Evolutionary conservation across 148 eudicot genomes (phyloP).

Genomic region (Rhododendron ferrugineum): DNA sequence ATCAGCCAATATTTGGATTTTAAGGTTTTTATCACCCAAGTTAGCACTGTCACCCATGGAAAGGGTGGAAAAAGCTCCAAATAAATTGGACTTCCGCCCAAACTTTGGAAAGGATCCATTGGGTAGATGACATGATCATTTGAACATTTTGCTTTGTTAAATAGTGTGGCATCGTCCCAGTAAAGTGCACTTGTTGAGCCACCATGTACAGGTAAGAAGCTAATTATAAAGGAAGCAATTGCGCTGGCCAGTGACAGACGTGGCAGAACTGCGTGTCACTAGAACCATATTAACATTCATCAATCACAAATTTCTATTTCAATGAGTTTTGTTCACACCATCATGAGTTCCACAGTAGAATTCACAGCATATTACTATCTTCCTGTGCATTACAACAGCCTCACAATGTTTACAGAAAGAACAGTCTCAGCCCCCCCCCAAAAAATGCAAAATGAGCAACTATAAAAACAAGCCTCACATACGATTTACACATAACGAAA

Average conservation of each 20-base stretch:
- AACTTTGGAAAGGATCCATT: neutral
- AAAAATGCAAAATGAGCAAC: neutral
- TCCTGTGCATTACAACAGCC: neutral
- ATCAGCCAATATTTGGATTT: no score
- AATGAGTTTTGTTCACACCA: neutral
- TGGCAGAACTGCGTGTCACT: neutral
- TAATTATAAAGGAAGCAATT: neutral
- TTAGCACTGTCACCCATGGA: no score
- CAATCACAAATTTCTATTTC: neutral
- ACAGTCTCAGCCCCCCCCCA: neutral
- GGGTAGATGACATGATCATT: neutral
- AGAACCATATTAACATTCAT: neutral
- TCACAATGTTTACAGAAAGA: conserved; percentile 8
- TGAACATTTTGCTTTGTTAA: neutral
- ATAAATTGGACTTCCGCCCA: neutral
- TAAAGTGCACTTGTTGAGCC: neutral
- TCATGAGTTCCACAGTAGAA: neutral
- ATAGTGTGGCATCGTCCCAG: neutral
- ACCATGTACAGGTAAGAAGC: neutral
- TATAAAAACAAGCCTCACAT: conserved; percentile 6
- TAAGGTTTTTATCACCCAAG: no score
- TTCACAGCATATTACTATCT: neutral
- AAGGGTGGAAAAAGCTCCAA: neutral
- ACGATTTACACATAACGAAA: conserved; percentile 14
- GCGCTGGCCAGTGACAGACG: neutral